Evolutionary conservation across 352 stramenopile species (phyloP).

Genomic region (Phytophthora pistaciae): DNA sequence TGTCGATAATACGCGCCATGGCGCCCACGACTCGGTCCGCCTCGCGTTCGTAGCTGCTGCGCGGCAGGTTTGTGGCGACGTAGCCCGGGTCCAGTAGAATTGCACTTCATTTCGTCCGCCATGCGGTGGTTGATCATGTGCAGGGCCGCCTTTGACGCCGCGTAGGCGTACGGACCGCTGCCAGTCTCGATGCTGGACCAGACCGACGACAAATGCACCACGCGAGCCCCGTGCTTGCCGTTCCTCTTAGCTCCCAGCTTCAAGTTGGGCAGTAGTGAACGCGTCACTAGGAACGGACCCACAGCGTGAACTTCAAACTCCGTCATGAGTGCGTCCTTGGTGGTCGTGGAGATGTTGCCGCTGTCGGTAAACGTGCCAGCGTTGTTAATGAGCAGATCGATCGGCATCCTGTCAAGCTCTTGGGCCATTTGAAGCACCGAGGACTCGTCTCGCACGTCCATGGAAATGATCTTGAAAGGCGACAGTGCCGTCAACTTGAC

Average conservation of each 20-base stretch:
- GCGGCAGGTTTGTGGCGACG: slow-evolving; percentile 52
- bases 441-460: slow-evolving; percentile 50
- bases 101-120: slow-evolving; percentile 44
- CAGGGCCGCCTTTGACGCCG: slow-evolving; percentile 63
- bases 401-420: slow-evolving; percentile 39
- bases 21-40: slow-evolving; percentile 35
- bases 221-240: slow-evolving; percentile 37
- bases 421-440: slow-evolving; percentile 42
- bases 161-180: slow-evolving; percentile 60
- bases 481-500: slow-evolving; percentile 39
- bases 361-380: slow-evolving; percentile 34
- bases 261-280: slow-evolving; percentile 50
- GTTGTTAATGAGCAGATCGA: slow-evolving; percentile 68
- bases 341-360: slow-evolving; percentile 30
- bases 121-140: slow-evolving; percentile 66
- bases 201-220: slow-evolving; percentile 51
- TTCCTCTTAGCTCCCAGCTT: slow-evolving; percentile 37
- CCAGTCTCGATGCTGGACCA: slow-evolving; percentile 55
- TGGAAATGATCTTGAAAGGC: slow-evolving; percentile 44
- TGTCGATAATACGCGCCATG: slow-evolving; percentile 38
- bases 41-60: slow-evolving; percentile 31
- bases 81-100: slow-evolving; percentile 54
- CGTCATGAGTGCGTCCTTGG: slow-evolving; percentile 48
- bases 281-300: slow-evolving; percentile 56
- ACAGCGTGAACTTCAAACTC: slow-evolving; percentile 66